Base-by-base conservation (phyloP, 495 filamentous ascomycete species). In the Parathielavia appendiculata region DNA sequence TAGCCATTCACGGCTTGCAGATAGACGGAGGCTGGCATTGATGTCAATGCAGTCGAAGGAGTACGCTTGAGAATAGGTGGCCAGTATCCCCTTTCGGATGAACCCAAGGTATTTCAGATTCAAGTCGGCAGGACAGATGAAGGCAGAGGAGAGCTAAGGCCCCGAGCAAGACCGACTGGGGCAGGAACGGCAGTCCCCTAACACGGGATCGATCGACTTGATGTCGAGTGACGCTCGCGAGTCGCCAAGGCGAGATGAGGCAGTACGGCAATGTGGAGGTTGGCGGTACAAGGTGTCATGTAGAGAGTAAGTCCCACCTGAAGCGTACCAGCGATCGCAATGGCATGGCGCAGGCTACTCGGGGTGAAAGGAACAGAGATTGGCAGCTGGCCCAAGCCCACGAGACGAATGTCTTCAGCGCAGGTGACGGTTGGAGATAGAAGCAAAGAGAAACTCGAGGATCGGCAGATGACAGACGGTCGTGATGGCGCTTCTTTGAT, bases 321-420 rank as follows among this genome's bases (percentile, higher is more conserved):
- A 39, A 11, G 3, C 5, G 26, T 16, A 32, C 34, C 43, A 30
- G 17, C 16, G 16, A 16, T 16, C 38, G 39, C 51, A 54, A 54
- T 43, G n/a, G n/a, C 51, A 54, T 20, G 39, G 51, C n/a, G 51
- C 26, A 17, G 51, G 51, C 7, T 43, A 43, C 43, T 32, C 38
- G 43, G 51, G 51, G 19, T 54, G 32, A 54, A 41, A 10, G 50
- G 12, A 13, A 8, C 2, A 9, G 23, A 41, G 13, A 52, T 52
- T 26, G 39, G 44, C 19, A 20, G 51, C 9, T 22, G 39, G 36
- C 50, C 35, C 13, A 40, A 19, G 19, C 26, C 49, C 35, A 51
- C 34, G 20, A 32, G 12, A 38, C 16, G 48, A 26, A 22, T 1
- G 20, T 20, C 13, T 14, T 22, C 17, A 20, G 23, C 45, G 9